Evolutionary conservation across 306 rosid species (phyloP).

Genomic region (Arachis hypogaea): DNA sequence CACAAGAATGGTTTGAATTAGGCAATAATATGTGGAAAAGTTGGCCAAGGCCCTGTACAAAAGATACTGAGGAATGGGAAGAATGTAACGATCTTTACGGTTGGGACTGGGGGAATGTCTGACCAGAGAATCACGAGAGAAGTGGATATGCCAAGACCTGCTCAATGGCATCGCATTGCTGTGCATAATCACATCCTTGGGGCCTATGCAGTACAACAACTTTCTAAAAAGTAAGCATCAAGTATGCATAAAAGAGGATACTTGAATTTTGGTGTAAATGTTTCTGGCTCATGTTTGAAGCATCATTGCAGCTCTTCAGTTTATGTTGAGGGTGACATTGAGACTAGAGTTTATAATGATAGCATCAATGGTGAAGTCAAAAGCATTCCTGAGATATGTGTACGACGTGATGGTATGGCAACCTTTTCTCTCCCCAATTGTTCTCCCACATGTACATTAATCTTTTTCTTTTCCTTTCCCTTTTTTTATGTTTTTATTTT

Average conservation of each 20-base stretch:
- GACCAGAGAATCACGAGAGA: constrained; percentile 75
- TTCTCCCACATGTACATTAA: neutral
- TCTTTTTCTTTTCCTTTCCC: too few species aligned
- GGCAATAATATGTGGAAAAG: constrained; percentile 96
- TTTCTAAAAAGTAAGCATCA: constrained; percentile 77
- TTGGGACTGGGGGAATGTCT: constrained; percentile 96
- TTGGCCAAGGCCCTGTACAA: constrained; percentile 93
- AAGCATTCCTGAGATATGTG: constrained; percentile 88
- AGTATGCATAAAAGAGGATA: constrained; percentile 1
- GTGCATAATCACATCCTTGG: constrained; percentile 86
- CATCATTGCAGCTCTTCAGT: constrained; percentile 82
- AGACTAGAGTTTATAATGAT: constrained; percentile 91
- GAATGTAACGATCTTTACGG: constrained; percentile 80
- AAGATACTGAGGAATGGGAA: constrained; percentile 91
- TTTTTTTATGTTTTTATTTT: too few species aligned
- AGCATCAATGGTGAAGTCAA: constrained; percentile 88
- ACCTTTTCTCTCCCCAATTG: constrained; percentile 7
- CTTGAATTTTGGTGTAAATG: constrained; percentile 17
- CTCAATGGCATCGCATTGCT: constrained; percentile 95
- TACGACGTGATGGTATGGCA: constrained; percentile 84
- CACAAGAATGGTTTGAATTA: constrained; percentile 40
- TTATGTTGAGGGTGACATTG: constrained; percentile 96
- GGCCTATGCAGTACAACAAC: constrained; percentile 83
- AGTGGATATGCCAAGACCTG: constrained; percentile 77
- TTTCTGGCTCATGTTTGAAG: constrained; percentile 47